Evolutionary conservation across 23 red algal species (phyloP), one percentile per base, ranked within the genome.

Genomic region (Pyropia yezoensis): DNA sequence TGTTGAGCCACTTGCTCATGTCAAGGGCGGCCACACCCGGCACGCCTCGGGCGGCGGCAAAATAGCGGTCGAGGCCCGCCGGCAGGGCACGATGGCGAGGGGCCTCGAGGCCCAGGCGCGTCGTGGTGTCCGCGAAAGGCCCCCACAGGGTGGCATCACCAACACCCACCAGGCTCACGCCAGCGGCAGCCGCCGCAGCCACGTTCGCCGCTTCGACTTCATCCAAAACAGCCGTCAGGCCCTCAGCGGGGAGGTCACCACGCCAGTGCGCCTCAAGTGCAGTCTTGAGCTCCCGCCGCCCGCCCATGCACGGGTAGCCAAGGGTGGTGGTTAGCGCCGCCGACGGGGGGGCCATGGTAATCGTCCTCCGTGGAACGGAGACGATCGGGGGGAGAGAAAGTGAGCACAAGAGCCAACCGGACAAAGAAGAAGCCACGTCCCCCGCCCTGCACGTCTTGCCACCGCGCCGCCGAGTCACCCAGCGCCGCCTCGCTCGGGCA

Each of bases 1-100:
- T 87, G 33, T 85, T 82, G 52, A 88, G 88, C 62, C 63, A 95
- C 77, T 95, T 95, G 73, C 70, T 82, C 81, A 88, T 82, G 25
- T 95, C 90, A 12, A 77, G 53, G 0, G 90, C 81, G 15, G 68
- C 63, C 19, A 61, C 83, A 17, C 70, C 26, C 33, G 70, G 70
- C n/a, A 63, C 67, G 25, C 90, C 90, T 2, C 90, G 77, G 6
- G 90, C 90, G 82, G 88, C 88, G 18, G 71, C 80, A 59, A 95
- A 95, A 61, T 87, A 87, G 21, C 39, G 49, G 56, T 73, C 66
- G 20, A 78, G 73, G 2, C 61, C 85, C 30, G 65, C 74, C 3
- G 22, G 21, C 14, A 77, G 33, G 28, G 54, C 50, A 1, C 27
- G 50, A 49, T 88, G 88, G 49, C 90, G 90, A 2, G 65, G 14